Evolutionary conservation across 2,329 filamentous ascomycete genomes (phyloP).

Genomic region (Colletotrichum acutatum): DNA sequence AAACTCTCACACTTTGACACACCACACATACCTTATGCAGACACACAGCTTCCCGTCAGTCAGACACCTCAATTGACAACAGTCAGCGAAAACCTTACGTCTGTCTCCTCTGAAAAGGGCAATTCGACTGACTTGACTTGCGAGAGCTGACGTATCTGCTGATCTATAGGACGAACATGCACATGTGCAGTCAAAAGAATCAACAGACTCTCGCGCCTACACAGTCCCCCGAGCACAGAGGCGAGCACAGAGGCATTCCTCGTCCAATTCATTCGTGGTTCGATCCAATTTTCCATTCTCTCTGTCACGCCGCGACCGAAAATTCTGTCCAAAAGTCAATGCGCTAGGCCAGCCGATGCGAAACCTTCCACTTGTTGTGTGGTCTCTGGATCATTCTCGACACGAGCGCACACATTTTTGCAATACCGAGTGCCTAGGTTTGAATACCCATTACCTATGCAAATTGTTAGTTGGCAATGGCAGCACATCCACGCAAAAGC

Average conservation of each 20-base stretch:
- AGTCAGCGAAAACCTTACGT: conserved; percentile 11
- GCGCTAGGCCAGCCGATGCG: not conserved
- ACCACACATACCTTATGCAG: no score
- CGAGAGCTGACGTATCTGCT: not conserved
- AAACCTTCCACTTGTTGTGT: conserved; percentile 16
- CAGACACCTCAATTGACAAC: not conserved
- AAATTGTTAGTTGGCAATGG: not conserved
- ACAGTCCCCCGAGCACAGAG: not conserved
- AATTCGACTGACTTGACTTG: not conserved
- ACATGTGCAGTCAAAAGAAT: not conserved
- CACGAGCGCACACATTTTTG: not conserved
- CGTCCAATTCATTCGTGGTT: not conserved
- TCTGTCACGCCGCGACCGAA: not conserved
- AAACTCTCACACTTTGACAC: not conserved
- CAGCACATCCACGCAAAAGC: not conserved
- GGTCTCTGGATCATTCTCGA: not conserved
- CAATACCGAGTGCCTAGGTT: not conserved
- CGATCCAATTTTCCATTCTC: not conserved
- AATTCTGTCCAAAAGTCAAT: conserved; percentile 12
- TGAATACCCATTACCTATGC: no score
- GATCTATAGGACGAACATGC: conserved; percentile 6
- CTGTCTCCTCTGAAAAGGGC: not conserved
- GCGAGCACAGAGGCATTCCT: not conserved
- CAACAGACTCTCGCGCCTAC: not conserved
- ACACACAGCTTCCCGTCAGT: not conserved